Conservation (phyloP, 2,329 filamentous ascomycete species). For the Claviceps spartinae region DNA sequence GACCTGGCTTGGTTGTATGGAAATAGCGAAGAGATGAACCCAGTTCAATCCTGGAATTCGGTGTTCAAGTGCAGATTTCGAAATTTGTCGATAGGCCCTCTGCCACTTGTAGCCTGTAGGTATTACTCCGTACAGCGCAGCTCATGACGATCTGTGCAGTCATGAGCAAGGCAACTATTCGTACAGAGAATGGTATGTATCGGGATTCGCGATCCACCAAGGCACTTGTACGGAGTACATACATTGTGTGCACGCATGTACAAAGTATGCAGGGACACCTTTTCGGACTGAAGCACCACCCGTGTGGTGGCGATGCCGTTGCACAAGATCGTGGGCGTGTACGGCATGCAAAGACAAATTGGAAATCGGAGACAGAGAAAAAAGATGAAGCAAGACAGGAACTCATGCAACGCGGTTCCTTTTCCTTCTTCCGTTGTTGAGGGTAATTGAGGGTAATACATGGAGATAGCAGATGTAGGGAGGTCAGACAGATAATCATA, state of each 20-base stretch:
- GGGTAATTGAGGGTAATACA: background rate
- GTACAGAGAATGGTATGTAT: background rate
- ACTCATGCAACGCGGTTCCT: no score
- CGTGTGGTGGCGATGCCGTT: background rate
- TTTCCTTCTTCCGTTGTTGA: background rate
- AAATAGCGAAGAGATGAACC: background rate
- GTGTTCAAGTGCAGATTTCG: background rate
- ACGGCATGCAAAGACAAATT: background rate
- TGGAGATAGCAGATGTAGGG: background rate
- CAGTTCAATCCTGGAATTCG: background rate
- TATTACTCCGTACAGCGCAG: no score
- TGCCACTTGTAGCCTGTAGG: background rate
- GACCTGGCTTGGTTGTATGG: background rate
- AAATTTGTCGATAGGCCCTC: background rate
- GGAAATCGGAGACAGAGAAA: background rate
- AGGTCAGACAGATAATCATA: background rate
- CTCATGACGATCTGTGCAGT: no score
- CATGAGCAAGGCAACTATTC: no score
- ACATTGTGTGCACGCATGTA: background rate
- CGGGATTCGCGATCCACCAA: no score
- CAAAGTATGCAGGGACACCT: background rate
- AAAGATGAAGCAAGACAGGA: no score
- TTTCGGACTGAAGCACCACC: background rate
- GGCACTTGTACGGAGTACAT: no score
- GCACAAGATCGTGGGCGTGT: background rate